phyloP scores from a whole-genome alignment of 441 rosid genomes.

The Gossypium gossypioides region DNA sequence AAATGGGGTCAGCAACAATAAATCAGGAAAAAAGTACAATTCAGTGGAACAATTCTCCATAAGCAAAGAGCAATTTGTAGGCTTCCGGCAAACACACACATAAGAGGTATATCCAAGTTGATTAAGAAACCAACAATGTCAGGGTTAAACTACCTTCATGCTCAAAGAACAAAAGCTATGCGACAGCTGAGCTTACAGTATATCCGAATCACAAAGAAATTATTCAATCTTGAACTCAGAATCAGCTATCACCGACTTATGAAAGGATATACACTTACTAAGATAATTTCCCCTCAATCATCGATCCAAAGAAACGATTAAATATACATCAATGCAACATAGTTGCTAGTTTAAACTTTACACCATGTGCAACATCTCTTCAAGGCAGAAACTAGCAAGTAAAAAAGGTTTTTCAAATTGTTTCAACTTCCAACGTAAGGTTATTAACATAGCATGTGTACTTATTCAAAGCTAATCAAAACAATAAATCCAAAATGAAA shows the following conservation, averaged over 20 bases:
- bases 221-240: neutral
- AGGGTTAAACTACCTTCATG: neutral
- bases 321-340: neutral
- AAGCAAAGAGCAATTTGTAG: neutral
- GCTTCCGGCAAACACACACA: neutral
- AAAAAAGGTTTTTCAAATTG: constrained; percentile 1
- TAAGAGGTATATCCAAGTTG: neutral
- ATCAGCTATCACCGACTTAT: neutral
- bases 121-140: neutral
- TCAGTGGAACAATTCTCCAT: neutral
- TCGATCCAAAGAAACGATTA: neutral
- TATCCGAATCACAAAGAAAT: neutral
- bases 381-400: neutral
- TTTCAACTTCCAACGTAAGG: neutral
- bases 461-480: neutral
- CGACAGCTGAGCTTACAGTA: neutral
- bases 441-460: neutral
- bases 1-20: neutral
- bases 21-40: neutral
- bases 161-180: neutral
- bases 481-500: neutral
- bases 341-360: neutral
- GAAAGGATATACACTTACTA: neutral
- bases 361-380: constrained; percentile 7
- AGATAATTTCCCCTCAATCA: neutral